Evolutionary conservation across 2,329 filamentous ascomycete species (phyloP).

Genomic region (Lachnellula cervina): DNA sequence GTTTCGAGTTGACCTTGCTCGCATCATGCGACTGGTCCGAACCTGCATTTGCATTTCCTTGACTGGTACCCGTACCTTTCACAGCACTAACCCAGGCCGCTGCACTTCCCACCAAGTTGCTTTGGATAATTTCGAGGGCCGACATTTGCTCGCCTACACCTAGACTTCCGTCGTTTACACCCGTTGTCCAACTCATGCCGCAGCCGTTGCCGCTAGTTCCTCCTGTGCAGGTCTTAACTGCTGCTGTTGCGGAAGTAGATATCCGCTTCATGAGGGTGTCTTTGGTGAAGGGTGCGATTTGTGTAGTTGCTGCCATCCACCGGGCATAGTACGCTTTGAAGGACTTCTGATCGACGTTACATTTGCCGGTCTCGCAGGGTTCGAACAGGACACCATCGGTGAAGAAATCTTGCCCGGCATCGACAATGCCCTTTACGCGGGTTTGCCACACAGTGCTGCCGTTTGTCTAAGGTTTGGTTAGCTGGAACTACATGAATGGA

Average conservation of each 20-base stretch:
- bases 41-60: slow-evolving; percentile 23
- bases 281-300: slow-evolving; percentile 57
- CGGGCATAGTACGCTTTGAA: slow-evolving; percentile 60
- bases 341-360: slow-evolving; percentile 57
- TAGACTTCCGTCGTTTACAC: slow-evolving; percentile 48
- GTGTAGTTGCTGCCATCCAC: slow-evolving; percentile 57
- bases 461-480: slow-evolving; percentile 22
- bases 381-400: slow-evolving; percentile 59
- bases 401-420: slow-evolving; percentile 51
- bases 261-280: slow-evolving; percentile 49
- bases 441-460: slow-evolving; percentile 46
- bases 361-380: slow-evolving; percentile 56
- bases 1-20: not conserved
- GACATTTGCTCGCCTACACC: slow-evolving; percentile 70
- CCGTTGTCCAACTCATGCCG: slow-evolving; percentile 54
- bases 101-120: slow-evolving; percentile 34
- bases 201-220: slow-evolving; percentile 54
- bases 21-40: not conserved
- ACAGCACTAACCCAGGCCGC: slow-evolving; percentile 30
- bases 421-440: slow-evolving; percentile 52
- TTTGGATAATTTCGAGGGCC: slow-evolving; percentile 55
- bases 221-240: slow-evolving; percentile 52
- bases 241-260: slow-evolving; percentile 47
- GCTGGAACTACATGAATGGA: not conserved
- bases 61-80: slow-evolving; percentile 41